phyloP scores from a whole-genome alignment of 2,329 filamentous ascomycete genomes.

The Talaromyces funiculosus region DNA sequence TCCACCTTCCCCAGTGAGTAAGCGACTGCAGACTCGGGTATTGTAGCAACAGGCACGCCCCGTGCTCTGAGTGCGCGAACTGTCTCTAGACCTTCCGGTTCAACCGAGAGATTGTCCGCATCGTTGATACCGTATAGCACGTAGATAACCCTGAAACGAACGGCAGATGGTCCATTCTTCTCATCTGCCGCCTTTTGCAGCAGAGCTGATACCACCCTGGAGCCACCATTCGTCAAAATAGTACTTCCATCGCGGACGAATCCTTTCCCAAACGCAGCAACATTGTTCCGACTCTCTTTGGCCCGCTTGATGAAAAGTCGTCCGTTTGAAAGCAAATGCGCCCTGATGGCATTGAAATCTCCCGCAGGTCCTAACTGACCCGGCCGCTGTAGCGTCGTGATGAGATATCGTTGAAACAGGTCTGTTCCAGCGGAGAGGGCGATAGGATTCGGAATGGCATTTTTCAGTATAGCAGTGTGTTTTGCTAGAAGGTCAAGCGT shows the following conservation, averaged over 20 bases:
- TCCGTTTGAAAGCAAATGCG: conserved; percentile 79
- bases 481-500: conserved; percentile 78
- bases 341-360: conserved; percentile 78
- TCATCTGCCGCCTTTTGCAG: conserved; percentile 68
- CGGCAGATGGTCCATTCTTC: conserved; percentile 49
- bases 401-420: conserved; percentile 89
- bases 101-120: conserved; percentile 25
- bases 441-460: conserved; percentile 77
- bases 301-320: conserved; percentile 81
- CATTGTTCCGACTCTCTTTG: conserved; percentile 75
- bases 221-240: conserved; percentile 87
- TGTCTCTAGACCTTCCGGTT: conserved; percentile 63
- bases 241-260: conserved; percentile 74
- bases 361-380: conserved; percentile 46
- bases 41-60: conserved; percentile 77
- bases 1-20: conserved; percentile 73
- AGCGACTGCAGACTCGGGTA: conserved; percentile 68
- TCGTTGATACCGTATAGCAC: conserved; percentile 46
- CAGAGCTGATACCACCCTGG: conserved; percentile 73
- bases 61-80: conserved; percentile 64
- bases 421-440: conserved; percentile 91
- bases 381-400: conserved; percentile 61
- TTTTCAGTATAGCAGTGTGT: conserved; percentile 71
- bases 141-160: conserved; percentile 80
- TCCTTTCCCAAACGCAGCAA: conserved; percentile 70